Percentiles rank a stretch among this genome's conserved stretches.
Conservation (phyloP, 2,329 filamentous ascomycete species). For the Thelonectria rubi region DNA sequence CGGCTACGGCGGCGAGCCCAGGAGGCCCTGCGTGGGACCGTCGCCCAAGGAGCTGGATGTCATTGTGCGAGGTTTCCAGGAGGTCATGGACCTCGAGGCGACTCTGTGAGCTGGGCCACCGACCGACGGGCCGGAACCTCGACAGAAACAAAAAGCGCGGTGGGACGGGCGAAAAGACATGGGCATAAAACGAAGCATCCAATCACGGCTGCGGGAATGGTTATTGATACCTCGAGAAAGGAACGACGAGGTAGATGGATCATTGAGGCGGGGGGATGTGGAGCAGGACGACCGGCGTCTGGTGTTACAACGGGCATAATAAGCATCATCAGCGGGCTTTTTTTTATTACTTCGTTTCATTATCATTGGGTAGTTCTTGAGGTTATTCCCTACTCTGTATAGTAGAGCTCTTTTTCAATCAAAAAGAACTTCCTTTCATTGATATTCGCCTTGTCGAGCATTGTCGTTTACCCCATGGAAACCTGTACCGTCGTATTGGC, state of each 20-base stretch:
- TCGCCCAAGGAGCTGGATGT: slow-evolving; percentile 45
- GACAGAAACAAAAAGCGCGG: slow-evolving; percentile 14
- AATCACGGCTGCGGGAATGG: slow-evolving; percentile 31
- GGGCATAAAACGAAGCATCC: slow-evolving; percentile 27
- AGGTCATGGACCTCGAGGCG: slow-evolving; percentile 46
- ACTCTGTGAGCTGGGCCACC: slow-evolving; percentile 28
- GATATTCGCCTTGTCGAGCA: slow-evolving; percentile 16
- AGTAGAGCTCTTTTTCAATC: slow-evolving; percentile 22
- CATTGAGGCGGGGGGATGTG: neutral
- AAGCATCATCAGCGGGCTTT: neutral
- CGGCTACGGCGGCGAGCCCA: slow-evolving; percentile 51
- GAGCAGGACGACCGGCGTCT: slow-evolving; percentile 12
- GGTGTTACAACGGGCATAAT: slow-evolving; percentile 17
- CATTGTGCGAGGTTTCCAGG: slow-evolving; percentile 50
- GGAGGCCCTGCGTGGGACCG: slow-evolving; percentile 51
- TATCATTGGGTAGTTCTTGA: neutral
- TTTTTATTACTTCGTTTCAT: slow-evolving; percentile 1
- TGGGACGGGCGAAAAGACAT: slow-evolving; percentile 10
- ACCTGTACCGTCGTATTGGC: slow-evolving; percentile 15
- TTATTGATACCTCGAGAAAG: slow-evolving; percentile 20
- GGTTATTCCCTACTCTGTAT: slow-evolving; percentile 31
- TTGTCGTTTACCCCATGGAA: slow-evolving; percentile 35
- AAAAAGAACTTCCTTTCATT: slow-evolving; percentile 22
- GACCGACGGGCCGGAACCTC: neutral
- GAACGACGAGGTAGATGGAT: neutral